Evolutionary conservation across 73 alveolate species (phyloP), one percentile per base, ranked within the genome.

Genomic region (Paramecium octaurelia): DNA sequence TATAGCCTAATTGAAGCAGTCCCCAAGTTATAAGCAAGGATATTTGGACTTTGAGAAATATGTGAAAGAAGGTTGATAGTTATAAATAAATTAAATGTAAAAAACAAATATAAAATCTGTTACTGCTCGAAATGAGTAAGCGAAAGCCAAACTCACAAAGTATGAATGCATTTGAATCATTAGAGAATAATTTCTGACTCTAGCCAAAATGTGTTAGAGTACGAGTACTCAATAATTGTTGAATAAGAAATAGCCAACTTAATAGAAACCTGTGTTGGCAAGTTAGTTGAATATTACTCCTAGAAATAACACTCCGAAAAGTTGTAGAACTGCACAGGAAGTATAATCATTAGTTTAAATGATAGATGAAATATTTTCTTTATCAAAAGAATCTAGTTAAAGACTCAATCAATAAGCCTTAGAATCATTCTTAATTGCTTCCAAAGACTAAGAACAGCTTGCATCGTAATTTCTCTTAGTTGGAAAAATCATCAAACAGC

Each of bases 321-420:
- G 64, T 24, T 80, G 91, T 80, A 21, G 91, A 36, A 73, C 87
- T 18, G 60, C 87, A 11, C 24, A 80, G 21, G 91, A 80, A 48
- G 91, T 80, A 80, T 14, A 36, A 1, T 35, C 12, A 31, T 80
- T 44, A 1, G 20, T 9, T 27, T 24, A 6, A 42, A 42, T 8
- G 9, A 24, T 80, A 42, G 57, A 80, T 42, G 76, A 80, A 48
- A 35, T 80, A 80, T 43, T 80, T 80, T 64, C 57, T 80, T 8
- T 48, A 23, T 46, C 27, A 80, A 80, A 80, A 80, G 57, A 80
- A 42, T 46, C 31, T 31, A 18, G 50, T 23, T 64, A 44, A 44
- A 23, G 57, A 80, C 14, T 43, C 70, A 18, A 64, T 27, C 24
- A 20, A 24, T 11, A 64, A 64, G 31, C 84, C 42, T 7, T 20